Percentiles rank a stretch among this genome's conserved stretches.
phyloP scores from a whole-genome alignment of 2,329 filamentous ascomycete genomes.

The Stylonectria norvegica region DNA sequence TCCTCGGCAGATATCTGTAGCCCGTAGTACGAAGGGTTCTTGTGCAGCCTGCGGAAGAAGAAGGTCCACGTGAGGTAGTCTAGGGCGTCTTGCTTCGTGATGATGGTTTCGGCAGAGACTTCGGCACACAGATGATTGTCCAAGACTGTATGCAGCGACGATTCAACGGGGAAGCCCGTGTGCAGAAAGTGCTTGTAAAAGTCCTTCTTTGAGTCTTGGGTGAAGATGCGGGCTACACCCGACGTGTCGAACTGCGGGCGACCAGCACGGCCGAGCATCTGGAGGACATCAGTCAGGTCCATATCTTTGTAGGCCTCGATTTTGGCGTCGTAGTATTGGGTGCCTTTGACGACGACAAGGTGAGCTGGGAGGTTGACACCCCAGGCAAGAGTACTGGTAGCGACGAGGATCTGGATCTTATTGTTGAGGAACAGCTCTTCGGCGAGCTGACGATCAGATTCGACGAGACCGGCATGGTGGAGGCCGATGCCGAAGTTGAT shows the following conservation, averaged over 20 bases:
- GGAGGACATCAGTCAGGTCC: constrained; percentile 95
- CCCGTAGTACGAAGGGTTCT: constrained; percentile 97
- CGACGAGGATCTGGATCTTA: constrained; percentile 95
- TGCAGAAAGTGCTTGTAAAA: constrained; percentile 99
- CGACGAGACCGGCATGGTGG: constrained; percentile 94
- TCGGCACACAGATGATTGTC: constrained; percentile 97
- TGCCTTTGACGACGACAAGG: constrained; percentile 95
- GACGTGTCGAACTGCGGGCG: constrained; percentile 95
- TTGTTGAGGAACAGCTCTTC: constrained; percentile 96
- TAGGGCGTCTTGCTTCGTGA: constrained; percentile 92
- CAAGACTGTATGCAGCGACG: constrained; percentile 89
- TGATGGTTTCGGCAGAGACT: constrained; percentile 86
- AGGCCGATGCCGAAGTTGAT: constrained; percentile 95
- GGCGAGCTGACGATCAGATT: constrained; percentile 84
- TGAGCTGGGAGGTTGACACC: constrained; percentile 97
- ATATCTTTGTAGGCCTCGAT: constrained; percentile 98
- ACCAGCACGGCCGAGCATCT: constrained; percentile 95
- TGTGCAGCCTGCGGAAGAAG: constrained; percentile 95
- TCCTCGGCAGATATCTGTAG: constrained; percentile 90
- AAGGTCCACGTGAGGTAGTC: constrained; percentile 99
- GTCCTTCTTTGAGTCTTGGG: constrained; percentile 94
- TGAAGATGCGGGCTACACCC: constrained; percentile 95
- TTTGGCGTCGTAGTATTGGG: constrained; percentile 97
- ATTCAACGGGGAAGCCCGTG: constrained; percentile 96
- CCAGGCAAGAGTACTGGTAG: constrained; percentile 95